Conservation (phyloP, 805 yeast genomes). For the Schwanniomyces sp. region DNA sequence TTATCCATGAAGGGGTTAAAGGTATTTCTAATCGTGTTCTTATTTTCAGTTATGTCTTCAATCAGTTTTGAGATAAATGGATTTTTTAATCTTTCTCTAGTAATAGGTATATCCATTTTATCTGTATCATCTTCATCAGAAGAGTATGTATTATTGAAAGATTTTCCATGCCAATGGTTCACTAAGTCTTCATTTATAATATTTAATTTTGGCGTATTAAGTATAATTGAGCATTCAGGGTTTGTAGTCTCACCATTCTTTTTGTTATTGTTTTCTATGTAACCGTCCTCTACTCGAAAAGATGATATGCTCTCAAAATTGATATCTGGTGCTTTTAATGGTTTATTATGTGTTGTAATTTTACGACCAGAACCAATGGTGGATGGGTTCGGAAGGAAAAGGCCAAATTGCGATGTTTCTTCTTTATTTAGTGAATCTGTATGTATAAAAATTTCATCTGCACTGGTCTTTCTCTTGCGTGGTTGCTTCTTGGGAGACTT, state of each 20-base stretch:
- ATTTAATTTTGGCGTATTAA: conserved; percentile 30
- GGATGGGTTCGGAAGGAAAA: conserved; percentile 37
- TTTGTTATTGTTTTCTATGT: conserved; percentile 4
- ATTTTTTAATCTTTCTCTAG: conserved; percentile 13
- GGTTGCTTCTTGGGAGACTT: conserved; percentile 19
- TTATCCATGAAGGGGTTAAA: neutral
- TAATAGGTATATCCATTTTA: neutral
- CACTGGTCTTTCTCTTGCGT: conserved; percentile 14
- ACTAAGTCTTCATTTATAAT: conserved; percentile 32
- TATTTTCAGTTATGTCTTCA: neutral
- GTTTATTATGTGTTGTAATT: conserved; percentile 6
- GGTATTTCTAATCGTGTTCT: neutral
- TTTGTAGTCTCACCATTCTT: neutral
- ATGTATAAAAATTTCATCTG: conserved; percentile 15
- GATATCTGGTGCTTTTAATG: conserved; percentile 9
- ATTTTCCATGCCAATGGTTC: conserved; percentile 38
- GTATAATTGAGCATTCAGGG: conserved; percentile 6
- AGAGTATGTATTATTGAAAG: conserved; percentile 24
- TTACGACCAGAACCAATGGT: conserved; percentile 39
- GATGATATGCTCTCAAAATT: conserved; percentile 18
- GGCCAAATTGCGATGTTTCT: conserved; percentile 18
- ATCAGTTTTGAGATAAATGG: conserved; percentile 26
- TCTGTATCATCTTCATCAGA: conserved; percentile 28
- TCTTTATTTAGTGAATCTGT: conserved; percentile 2
- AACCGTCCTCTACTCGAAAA: conserved; percentile 23